Percentiles rank a stretch among this genome's conserved stretches.
Evolutionary conservation across 2,329 filamentous ascomycete species (phyloP).

Genomic region (Waltergamsia citrina): DNA sequence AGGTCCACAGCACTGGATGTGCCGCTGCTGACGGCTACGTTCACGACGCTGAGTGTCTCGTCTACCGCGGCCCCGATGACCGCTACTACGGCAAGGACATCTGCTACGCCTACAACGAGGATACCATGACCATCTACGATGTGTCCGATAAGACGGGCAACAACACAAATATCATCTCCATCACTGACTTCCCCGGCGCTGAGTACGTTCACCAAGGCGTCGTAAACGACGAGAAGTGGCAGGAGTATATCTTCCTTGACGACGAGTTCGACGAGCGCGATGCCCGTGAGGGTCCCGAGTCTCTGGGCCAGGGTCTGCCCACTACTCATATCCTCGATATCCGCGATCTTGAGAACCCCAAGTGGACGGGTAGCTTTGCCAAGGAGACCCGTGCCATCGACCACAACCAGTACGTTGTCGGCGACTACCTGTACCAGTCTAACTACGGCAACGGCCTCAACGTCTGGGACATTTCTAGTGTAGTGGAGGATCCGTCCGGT

Average conservation of each 20-base stretch:
- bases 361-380: slow-evolving; percentile 29
- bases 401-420: slow-evolving; percentile 33
- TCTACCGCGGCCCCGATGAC: slow-evolving; percentile 38
- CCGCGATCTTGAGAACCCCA: slow-evolving; percentile 25
- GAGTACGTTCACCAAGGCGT: slow-evolving; percentile 48
- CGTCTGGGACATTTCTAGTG: slow-evolving; percentile 18
- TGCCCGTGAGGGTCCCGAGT: slow-evolving; percentile 4
- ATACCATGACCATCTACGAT: slow-evolving; percentile 35
- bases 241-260: slow-evolving; percentile 32
- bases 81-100: slow-evolving; percentile 26
- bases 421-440: slow-evolving; percentile 30
- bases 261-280: slow-evolving; percentile 37
- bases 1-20: slow-evolving; percentile 40
- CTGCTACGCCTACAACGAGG: slow-evolving; percentile 22
- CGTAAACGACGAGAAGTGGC: slow-evolving; percentile 33
- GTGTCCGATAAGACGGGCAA: slow-evolving; percentile 34
- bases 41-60: slow-evolving; percentile 42
- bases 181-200: slow-evolving; percentile 42
- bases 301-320: slow-evolving; percentile 25
- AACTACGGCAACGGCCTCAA: slow-evolving; percentile 34
- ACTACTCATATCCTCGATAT: slow-evolving; percentile 41
- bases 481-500: slow-evolving; percentile 24
- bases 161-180: slow-evolving; percentile 35
- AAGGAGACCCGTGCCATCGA: slow-evolving; percentile 26
- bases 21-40: slow-evolving; percentile 39